A percentile compares a stretch with the other conserved stretches of the same genome.
Evolutionary conservation across 306 rosid species (phyloP).

Genomic region (Trifolium dubium): DNA sequence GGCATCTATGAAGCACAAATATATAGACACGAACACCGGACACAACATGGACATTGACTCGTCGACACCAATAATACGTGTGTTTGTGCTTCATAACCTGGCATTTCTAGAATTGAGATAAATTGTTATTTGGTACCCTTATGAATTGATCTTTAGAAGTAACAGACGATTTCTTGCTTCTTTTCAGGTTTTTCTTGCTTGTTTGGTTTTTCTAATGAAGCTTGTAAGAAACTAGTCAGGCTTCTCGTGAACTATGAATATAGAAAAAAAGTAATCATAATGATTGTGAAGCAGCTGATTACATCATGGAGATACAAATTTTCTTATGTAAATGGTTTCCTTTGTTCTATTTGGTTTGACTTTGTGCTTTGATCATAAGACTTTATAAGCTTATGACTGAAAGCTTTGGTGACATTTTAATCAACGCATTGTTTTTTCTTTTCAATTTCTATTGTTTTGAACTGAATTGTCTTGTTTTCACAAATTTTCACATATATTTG

Average conservation of each 20-base stretch:
- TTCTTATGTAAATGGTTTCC: slow-evolving; percentile 32
- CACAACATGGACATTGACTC: too few species aligned
- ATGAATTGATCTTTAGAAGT: background rate
- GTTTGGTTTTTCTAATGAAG: slow-evolving; percentile 57
- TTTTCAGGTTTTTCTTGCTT: slow-evolving; percentile 58
- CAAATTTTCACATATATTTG: background rate
- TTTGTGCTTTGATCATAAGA: slow-evolving; percentile 30
- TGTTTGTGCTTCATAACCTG: background rate
- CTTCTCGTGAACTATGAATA: slow-evolving; percentile 47
- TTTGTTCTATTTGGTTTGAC: slow-evolving; percentile 35
- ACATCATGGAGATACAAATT: slow-evolving; percentile 34
- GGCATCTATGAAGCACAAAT: too few species aligned
- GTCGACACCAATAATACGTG: too few species aligned
- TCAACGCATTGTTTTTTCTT: background rate
- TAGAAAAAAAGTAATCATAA: slow-evolving; percentile 37
- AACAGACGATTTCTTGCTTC: slow-evolving; percentile 15
- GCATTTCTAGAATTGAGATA: background rate
- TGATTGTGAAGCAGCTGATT: slow-evolving; percentile 54
- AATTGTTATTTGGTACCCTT: background rate
- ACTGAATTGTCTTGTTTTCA: background rate
- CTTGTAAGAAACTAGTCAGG: slow-evolving; percentile 57
- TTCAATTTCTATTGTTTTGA: background rate
- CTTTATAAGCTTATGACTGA: background rate
- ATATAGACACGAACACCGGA: too few species aligned
- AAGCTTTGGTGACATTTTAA: slow-evolving; percentile 22